These are phyloP conservation scores for Cytospora piceicola DNA, from an alignment of 2,329 filamentous ascomycete species.

Conservation along the genomic window DNA sequence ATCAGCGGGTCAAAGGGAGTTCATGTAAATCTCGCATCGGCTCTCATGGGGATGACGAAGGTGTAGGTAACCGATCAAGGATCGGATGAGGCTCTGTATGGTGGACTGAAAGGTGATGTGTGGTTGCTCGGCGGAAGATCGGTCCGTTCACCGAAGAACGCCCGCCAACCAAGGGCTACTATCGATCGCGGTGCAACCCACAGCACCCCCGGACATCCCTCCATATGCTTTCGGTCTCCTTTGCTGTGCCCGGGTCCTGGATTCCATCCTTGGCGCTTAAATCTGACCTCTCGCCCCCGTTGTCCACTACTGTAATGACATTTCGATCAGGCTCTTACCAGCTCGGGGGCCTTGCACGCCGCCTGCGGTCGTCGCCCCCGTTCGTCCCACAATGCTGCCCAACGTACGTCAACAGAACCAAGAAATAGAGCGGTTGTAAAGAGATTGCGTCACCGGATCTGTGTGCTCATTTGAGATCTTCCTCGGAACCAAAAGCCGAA, in stretches of 20 bases:
- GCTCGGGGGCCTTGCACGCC: conserved; percentile 13
- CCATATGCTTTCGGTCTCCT: conserved; percentile 13
- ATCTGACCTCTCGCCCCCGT: conserved; percentile 13
- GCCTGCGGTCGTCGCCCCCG: conserved; percentile 11
- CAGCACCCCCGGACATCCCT: conserved; percentile 10
- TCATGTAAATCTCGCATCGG: background rate
- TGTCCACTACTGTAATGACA: background rate
- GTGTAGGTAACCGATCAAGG: background rate
- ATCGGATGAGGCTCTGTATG: conserved; percentile 17
- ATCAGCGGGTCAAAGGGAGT: background rate
- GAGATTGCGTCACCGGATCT: background rate
- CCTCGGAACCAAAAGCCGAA: background rate
- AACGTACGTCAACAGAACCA: conserved; percentile 7
- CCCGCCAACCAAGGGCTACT: conserved; percentile 25
- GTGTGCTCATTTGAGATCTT: background rate
- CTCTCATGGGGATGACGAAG: conserved; percentile 20
- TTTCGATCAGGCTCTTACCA: conserved; percentile 12
- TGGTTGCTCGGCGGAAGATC: conserved; percentile 20
- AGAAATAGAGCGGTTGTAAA: background rate
- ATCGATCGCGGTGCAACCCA: conserved; percentile 24
- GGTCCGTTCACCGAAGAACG: conserved; percentile 29
- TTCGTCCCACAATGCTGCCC: background rate
- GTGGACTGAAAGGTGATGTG: conserved; percentile 17
- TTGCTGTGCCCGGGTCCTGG: conserved; percentile 12
- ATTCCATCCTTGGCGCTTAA: conserved; percentile 18